Conservation (phyloP, 257 asterid genomes). For the Rehmannia glutinosa region DNA sequence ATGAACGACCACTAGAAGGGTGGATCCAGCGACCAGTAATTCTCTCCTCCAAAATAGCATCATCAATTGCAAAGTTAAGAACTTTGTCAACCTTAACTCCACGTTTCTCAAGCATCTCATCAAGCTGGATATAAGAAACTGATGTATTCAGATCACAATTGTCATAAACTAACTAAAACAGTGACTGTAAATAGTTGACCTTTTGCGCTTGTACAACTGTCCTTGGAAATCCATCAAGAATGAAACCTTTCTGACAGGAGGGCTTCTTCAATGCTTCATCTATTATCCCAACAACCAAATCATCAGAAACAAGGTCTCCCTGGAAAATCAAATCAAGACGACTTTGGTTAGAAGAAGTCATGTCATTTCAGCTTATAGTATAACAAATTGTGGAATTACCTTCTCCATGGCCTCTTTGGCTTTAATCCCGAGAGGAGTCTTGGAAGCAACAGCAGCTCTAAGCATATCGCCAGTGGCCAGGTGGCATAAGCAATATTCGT, state of each 20-base stretch:
- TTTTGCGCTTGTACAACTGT: constrained; percentile 90
- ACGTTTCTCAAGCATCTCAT: constrained; percentile 85
- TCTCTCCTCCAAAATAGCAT: constrained; percentile 91
- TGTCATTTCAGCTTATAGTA: background rate
- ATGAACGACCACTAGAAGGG: constrained; percentile 88
- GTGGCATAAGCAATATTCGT: constrained; percentile 88
- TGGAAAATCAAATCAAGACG: constrained; percentile 25
- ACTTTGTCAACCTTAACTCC: constrained; percentile 88
- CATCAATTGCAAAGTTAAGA: constrained; percentile 92
- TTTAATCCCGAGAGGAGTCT: constrained; percentile 84
- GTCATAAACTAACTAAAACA: background rate
- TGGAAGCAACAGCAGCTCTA: constrained; percentile 94
- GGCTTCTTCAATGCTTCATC: constrained; percentile 93
- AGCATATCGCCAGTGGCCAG: constrained; percentile 99
- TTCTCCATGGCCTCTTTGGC: constrained; percentile 97
- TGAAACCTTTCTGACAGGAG: constrained; percentile 90
- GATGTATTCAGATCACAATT: constrained; percentile 5
- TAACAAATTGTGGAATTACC: constrained; percentile 38
- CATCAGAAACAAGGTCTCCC: constrained; percentile 98
- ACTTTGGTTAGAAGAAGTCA: background rate
- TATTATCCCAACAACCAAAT: constrained; percentile 85
- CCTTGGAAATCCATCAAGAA: constrained; percentile 98
- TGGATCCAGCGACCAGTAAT: constrained; percentile 99
- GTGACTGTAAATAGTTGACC: constrained; percentile 33
- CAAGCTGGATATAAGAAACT: constrained; percentile 53